Percentiles rank a stretch among this genome's conserved stretches.
Evolutionary conservation across 352 stramenopile species (phyloP).

Genomic region (Phytophthora brassicae): DNA sequence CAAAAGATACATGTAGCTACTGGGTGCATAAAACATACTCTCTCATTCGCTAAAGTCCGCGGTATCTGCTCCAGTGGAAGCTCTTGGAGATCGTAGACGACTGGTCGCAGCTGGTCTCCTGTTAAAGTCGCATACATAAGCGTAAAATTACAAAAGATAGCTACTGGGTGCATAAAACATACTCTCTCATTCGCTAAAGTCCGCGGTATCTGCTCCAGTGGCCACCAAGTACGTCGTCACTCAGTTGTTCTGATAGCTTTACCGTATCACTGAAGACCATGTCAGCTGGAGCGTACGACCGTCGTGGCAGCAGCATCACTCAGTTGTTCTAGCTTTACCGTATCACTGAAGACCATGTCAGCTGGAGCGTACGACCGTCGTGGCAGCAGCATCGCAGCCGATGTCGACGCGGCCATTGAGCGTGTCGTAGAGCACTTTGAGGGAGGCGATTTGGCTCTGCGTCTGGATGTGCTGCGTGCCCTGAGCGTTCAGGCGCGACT

Average conservation of each 20-base stretch:
- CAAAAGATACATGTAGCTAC: too few relatives aligned
- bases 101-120: conserved; percentile 10
- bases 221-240: conserved; percentile 20
- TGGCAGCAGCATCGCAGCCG: conserved; percentile 57
- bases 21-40: conserved; percentile 1
- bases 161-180: background rate
- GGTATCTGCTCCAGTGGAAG: conserved; percentile 15
- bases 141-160: too few relatives aligned
- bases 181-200: conserved; percentile 6
- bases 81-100: conserved; percentile 10
- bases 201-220: conserved; percentile 18
- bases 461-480: conserved; percentile 64
- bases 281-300: conserved; percentile 41
- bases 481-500: conserved; percentile 61
- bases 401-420: conserved; percentile 71
- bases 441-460: conserved; percentile 62
- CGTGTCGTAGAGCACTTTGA: conserved; percentile 75
- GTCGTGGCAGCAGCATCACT: conserved; percentile 64
- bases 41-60: conserved; percentile 9
- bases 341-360: conserved; percentile 27
- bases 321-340: too few relatives aligned
- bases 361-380: conserved; percentile 47
- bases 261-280: too few relatives aligned
- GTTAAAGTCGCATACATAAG: conserved; percentile 12
- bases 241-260: too few relatives aligned